phyloP scores from a whole-genome alignment of 495 filamentous ascomycete species.

The Coniosporium apollinis region DNA sequence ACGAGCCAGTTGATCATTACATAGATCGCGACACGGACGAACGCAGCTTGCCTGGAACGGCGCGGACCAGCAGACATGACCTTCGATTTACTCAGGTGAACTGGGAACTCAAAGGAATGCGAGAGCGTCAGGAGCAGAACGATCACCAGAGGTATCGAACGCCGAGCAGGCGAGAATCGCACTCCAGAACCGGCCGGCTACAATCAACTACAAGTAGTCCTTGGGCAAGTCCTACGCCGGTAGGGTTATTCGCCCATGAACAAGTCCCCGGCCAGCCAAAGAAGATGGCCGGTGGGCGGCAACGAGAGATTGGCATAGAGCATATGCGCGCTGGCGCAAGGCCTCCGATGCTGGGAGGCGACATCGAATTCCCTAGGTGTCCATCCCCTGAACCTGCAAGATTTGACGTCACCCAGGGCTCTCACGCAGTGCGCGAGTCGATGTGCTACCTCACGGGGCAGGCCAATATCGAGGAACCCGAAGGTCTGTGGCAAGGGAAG shows the following conservation, averaged over 20 bases:
- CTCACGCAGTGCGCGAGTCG: slow-evolving; percentile 22
- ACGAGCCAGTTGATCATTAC: slow-evolving; percentile 47
- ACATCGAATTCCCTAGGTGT: slow-evolving; percentile 60
- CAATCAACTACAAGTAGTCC: too few relatives aligned
- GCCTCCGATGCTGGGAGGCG: slow-evolving; percentile 72
- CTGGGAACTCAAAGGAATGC: slow-evolving; percentile 23
- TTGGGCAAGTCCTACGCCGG: too few relatives aligned
- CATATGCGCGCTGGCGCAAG: slow-evolving; percentile 36
- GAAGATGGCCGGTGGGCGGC: slow-evolving; percentile 23
- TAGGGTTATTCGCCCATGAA: too few relatives aligned
- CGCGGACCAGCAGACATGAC: too few relatives aligned
- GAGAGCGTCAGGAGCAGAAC: slow-evolving; percentile 31
- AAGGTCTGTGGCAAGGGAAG: slow-evolving; percentile 17
- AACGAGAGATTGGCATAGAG: slow-evolving; percentile 29
- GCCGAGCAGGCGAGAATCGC: slow-evolving; percentile 3
- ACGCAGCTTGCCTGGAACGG: slow-evolving; percentile 10
- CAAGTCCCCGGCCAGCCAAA: slow-evolving; percentile 9
- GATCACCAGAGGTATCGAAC: slow-evolving; percentile 25
- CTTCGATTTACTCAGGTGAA: slow-evolving; percentile 11
- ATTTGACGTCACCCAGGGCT: slow-evolving; percentile 43
- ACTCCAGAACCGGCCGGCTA: too few relatives aligned
- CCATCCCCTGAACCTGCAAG: slow-evolving; percentile 63
- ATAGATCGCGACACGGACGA: slow-evolving; percentile 35
- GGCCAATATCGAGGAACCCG: slow-evolving; percentile 13
- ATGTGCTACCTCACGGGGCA: slow-evolving; percentile 32